Conservation (phyloP, 352 stramenopile genomes). For the Globisporangium carolinianum region DNA sequence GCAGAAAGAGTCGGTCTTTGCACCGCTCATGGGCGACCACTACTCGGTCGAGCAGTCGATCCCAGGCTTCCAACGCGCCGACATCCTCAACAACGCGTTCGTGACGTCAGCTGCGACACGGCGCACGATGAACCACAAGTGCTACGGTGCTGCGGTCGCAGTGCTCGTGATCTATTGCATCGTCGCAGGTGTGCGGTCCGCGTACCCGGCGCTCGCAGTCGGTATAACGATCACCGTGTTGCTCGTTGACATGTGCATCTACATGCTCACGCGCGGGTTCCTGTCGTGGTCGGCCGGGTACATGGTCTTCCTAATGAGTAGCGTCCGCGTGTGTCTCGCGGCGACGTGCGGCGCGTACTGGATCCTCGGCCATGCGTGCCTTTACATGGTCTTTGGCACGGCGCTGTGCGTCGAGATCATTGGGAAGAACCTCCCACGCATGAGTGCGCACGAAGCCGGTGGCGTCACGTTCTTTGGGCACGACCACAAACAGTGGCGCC, state of each 20-base stretch:
- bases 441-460: constrained; percentile 78
- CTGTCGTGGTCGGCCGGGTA: constrained; percentile 75
- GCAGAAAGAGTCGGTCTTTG: constrained; percentile 68
- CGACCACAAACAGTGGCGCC: constrained; percentile 51
- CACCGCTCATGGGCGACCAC: constrained; percentile 64
- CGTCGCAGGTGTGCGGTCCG: constrained; percentile 41
- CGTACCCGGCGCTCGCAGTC: constrained; percentile 52
- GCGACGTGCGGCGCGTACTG: constrained; percentile 65
- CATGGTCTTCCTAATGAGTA: constrained; percentile 74
- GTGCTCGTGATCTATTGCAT: constrained; percentile 56
- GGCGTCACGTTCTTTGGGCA: constrained; percentile 82
- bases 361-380: constrained; percentile 71
- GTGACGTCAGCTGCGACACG: constrained; percentile 51
- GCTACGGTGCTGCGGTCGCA: constrained; percentile 36
- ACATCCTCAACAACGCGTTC: constrained; percentile 78
- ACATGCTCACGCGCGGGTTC: constrained; percentile 61
- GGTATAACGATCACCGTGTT: constrained; percentile 63
- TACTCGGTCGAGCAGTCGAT: constrained; percentile 77
- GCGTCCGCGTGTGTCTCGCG: constrained; percentile 60
- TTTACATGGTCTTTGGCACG: constrained; percentile 76
- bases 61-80: constrained; percentile 58
- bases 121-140: constrained; percentile 38
- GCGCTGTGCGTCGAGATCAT: constrained; percentile 81
- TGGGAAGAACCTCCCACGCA: constrained; percentile 65
- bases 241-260: constrained; percentile 67